Percentiles rank a stretch among this genome's conserved stretches.
These are phyloP conservation scores for Populus deltoides DNA, from an alignment of 345 rosid species.

Conservation along the genomic window DNA sequence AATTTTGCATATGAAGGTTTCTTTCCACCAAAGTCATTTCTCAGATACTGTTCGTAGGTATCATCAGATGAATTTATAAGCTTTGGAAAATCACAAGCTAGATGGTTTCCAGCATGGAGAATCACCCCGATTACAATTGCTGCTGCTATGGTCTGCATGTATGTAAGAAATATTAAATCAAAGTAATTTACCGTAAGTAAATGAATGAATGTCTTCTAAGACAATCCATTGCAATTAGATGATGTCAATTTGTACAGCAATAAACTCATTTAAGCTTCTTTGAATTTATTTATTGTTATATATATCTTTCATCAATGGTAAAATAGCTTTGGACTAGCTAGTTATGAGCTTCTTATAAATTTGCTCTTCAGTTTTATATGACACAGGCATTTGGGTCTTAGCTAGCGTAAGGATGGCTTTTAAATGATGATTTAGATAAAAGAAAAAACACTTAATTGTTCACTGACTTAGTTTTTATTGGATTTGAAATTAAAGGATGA, in stretches of 20 bases:
- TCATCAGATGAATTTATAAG: constrained; percentile 34
- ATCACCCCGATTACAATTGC: constrained; percentile 77
- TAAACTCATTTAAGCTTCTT: not conserved
- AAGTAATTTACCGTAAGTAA: not conserved
- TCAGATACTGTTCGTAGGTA: constrained; percentile 28
- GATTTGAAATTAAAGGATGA: no score
- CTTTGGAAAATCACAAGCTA: constrained; percentile 90
- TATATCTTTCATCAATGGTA: not conserved
- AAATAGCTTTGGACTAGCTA: not conserved
- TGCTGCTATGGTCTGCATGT: constrained; percentile 78
- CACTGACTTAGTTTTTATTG: not conserved
- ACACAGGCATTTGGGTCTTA: not conserved
- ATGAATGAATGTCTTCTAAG: no score
- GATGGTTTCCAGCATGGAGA: constrained; percentile 78
- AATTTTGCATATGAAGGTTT: constrained; percentile 69
- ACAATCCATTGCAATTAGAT: not conserved
- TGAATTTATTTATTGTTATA: not conserved
- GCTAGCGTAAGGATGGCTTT: not conserved
- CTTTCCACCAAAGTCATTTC: constrained; percentile 48
- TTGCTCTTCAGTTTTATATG: not conserved
- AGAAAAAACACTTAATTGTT: not conserved
- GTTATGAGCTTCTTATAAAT: no score
- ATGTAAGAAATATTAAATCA: not conserved
- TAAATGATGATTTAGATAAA: not conserved
- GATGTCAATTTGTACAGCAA: not conserved